Conservation (phyloP, 495 filamentous ascomycete genomes). For the Penicillium egyptiacum region DNA sequence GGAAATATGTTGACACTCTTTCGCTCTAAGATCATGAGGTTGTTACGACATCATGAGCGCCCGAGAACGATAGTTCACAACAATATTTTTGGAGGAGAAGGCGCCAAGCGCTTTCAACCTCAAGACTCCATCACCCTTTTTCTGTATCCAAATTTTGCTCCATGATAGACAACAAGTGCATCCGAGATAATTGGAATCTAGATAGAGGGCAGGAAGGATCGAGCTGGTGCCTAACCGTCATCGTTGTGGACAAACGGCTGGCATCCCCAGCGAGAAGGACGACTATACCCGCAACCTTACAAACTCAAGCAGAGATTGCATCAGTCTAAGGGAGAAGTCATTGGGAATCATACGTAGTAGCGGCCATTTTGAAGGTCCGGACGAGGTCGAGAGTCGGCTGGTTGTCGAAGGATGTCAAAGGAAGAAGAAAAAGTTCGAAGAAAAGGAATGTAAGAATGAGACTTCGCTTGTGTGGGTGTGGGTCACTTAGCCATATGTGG, state of each 20-base stretch:
- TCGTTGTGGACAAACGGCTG: conserved; percentile 25
- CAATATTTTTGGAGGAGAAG: conserved; percentile 86
- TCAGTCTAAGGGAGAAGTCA: conserved; percentile 41
- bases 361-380: conserved; percentile 50
- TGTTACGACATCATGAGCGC: conserved; percentile 25
- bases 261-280: conserved; percentile 75
- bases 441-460: conserved; percentile 24
- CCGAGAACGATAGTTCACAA: conserved; percentile 51
- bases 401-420: conserved; percentile 43
- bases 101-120: conserved; percentile 60
- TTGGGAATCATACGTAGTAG: conserved; percentile 63
- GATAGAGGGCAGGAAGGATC: conserved; percentile 67
- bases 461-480: conserved; percentile 42
- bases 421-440: conserved; percentile 30
- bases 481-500: conserved; percentile 21
- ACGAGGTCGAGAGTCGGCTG: conserved; percentile 43
- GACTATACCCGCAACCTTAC: conserved; percentile 65
- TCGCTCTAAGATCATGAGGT: conserved; percentile 24
- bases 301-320: conserved; percentile 43
- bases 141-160: conserved; percentile 45
- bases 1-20: conserved; percentile 54
- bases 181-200: conserved; percentile 33
- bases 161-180: conserved; percentile 29
- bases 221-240: conserved; percentile 67
- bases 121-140: conserved; percentile 70